Evolutionary conservation across 257 asterid species (phyloP).

Genomic region (Plantago ovata): DNA sequence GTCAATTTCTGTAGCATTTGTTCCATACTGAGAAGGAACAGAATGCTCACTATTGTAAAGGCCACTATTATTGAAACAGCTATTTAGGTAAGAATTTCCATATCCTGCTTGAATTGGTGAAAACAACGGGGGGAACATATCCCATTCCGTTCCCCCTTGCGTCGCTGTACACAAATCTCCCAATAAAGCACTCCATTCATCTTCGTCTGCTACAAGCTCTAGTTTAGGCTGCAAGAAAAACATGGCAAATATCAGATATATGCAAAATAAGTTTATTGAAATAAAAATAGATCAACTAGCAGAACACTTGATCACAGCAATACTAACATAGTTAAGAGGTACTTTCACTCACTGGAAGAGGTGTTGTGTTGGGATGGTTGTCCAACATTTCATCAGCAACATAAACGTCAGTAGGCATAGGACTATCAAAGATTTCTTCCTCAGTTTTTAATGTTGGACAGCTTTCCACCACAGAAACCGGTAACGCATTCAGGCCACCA

Average conservation of each 20-base stretch:
- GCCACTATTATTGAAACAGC: conserved; percentile 26
- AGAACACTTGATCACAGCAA: not conserved
- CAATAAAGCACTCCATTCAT: conserved; percentile 14
- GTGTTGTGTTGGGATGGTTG: conserved; percentile 15
- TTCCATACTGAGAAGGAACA: conserved; percentile 47
- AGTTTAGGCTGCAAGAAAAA: conserved; percentile 49
- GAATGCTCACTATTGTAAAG: conserved; percentile 20
- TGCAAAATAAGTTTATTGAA: not conserved
- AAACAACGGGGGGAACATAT: conserved; percentile 62
- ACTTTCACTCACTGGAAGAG: conserved; percentile 52
- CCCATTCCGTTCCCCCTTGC: conserved; percentile 40
- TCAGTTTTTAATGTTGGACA: conserved; percentile 24
- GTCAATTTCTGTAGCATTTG: conserved; percentile 42
- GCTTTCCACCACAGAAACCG: conserved; percentile 30
- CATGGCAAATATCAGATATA: conserved; percentile 3
- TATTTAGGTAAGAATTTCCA: conserved; percentile 41
- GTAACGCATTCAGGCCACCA: conserved; percentile 25
- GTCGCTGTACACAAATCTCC: conserved; percentile 33
- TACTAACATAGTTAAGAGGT: not conserved
- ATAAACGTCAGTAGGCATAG: conserved; percentile 21
- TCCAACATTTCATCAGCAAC: conserved; percentile 28
- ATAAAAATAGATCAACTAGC: too few species aligned
- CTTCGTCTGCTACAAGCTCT: conserved; percentile 40
- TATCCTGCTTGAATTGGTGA: conserved; percentile 65
- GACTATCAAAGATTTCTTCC: conserved; percentile 23